Percentiles rank a stretch among this genome's conserved stretches.
Conservation (phyloP, 1,284 basidiomycete genomes). For the Fomitiporia mediterranea region DNA sequence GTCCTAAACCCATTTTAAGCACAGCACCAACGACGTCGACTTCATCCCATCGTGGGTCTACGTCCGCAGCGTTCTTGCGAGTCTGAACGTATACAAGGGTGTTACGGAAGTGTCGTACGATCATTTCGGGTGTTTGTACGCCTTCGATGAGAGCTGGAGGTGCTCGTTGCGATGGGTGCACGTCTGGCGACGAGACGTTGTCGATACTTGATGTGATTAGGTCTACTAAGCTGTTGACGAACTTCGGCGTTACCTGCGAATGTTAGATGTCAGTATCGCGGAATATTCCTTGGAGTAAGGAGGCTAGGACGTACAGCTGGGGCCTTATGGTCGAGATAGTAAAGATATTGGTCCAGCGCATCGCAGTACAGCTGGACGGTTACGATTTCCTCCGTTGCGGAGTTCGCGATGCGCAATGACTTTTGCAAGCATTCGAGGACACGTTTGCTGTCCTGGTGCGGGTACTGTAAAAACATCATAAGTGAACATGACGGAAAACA, state of each 20-base stretch:
- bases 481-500: constrained; percentile 17
- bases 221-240: constrained; percentile 90
- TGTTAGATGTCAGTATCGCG: background rate
- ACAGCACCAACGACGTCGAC: constrained; percentile 83
- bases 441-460: constrained; percentile 90
- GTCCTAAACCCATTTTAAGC: constrained; percentile 76
- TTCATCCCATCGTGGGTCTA: constrained; percentile 69
- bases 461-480: constrained; percentile 47
- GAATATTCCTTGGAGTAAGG: background rate
- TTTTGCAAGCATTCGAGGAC: constrained; percentile 95
- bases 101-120: constrained; percentile 87
- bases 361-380: constrained; percentile 92
- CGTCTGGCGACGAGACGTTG: constrained; percentile 75
- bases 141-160: constrained; percentile 85
- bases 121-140: constrained; percentile 88
- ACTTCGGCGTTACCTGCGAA: constrained; percentile 83
- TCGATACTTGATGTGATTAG: constrained; percentile 90
- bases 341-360: constrained; percentile 89
- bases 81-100: constrained; percentile 80
- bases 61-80: constrained; percentile 56
- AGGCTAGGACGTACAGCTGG: constrained; percentile 61
- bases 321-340: constrained; percentile 89
- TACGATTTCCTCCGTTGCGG: constrained; percentile 91
- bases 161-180: constrained; percentile 77
- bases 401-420: constrained; percentile 87